Base-by-base conservation (phyloP, 192 early-diverging fungal genomes). In the Haplosporangium gracile region DNA sequence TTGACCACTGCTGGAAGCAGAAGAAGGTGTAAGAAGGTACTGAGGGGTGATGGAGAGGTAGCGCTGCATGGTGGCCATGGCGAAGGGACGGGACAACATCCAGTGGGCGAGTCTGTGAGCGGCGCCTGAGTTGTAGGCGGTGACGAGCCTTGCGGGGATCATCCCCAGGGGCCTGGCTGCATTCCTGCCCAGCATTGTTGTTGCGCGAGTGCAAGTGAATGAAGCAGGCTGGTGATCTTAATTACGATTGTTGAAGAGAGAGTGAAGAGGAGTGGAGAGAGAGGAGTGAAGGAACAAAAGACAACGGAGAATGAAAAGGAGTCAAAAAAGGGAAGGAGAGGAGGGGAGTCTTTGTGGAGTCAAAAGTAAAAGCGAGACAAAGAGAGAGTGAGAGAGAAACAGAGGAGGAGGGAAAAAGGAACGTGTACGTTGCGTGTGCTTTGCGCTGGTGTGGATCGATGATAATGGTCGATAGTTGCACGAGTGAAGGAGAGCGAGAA, bases 111-210 rank as follows among this genome's bases (percentile, higher is more conserved):
- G 63, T 9, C 82, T 73, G n/a, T 85, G 77, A 7, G 74, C 45
- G 38, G 74, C 40, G 26, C 68, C 57, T 32, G 60, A 65, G 53
- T 32, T 79, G 72, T 83, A 83, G 63, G 82, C 68, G 34, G 76
- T 39, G 32, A 78, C 45, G 40, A 85, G 73, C 42, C 82, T 63
- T 49, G 82, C 65, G 29, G 82, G 82, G 43, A 78, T 75, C 65
- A 85, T 68, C 53, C 82, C 82, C 34, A 85, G 40, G 51, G 82
- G 82, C 36, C 82, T 70, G 65, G 74, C 77, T 29, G 77, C 82
- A 47, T 79, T 79, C 74, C 82, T 70, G 74, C 82, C 82, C 65
- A 85, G 82, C 82, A 85, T 85, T 34, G 39, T 78, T 24, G 15
- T 72, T 45, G 0, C 13, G 13, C 15, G 43, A 45, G 43, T 36